Percentiles rank a stretch among this genome's conserved stretches.
Conservation (phyloP, 2,329 filamentous ascomycete genomes). For the Diatrype stigma region DNA sequence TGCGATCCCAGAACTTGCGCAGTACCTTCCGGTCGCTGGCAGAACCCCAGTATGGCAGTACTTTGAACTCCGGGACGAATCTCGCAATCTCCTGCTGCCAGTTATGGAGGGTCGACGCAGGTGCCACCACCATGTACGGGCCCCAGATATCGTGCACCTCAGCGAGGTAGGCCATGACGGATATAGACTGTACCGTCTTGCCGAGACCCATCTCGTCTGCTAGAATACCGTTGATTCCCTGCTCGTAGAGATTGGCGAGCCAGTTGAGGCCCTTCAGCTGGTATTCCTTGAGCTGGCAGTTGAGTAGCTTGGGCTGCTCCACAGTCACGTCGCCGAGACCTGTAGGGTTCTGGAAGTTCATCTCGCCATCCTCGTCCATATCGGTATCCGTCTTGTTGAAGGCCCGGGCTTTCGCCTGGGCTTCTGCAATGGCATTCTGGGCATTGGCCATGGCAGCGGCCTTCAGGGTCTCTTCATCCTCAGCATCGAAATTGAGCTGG, state of each 20-base stretch:
- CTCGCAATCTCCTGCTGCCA: constrained; percentile 98
- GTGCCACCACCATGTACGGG: constrained; percentile 93
- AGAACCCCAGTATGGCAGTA: constrained; percentile 95
- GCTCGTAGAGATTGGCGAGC: constrained; percentile 98
- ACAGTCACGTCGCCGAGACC: constrained; percentile 93
- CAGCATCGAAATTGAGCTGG: constrained; percentile 90
- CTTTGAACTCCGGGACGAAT: constrained; percentile 93
- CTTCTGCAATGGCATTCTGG: constrained; percentile 91
- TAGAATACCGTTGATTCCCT: constrained; percentile 98
- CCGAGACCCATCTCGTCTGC: constrained; percentile 99
- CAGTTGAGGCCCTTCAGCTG: constrained; percentile 99
- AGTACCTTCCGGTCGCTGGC: constrained; percentile 92
- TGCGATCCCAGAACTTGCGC: constrained; percentile 98
- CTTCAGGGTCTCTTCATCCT: constrained; percentile 77
- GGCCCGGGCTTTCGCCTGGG: constrained; percentile 84
- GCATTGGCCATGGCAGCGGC: constrained; percentile 92
- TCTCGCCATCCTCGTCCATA: constrained; percentile 87
- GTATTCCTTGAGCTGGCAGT: constrained; percentile 94
- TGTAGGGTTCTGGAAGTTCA: constrained; percentile 99
- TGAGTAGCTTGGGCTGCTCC: constrained; percentile 88
- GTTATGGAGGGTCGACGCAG: constrained; percentile 94
- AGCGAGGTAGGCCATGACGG: constrained; percentile 97
- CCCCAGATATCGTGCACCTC: constrained; percentile 98
- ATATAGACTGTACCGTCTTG: constrained; percentile 98
- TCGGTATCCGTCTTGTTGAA: constrained; percentile 76